Percentiles rank a stretch among this genome's conserved stretches.
These are phyloP conservation scores for Geotrichum armillariae DNA, from an alignment of 1,139 yeast species.

Conservation along the genomic window DNA sequence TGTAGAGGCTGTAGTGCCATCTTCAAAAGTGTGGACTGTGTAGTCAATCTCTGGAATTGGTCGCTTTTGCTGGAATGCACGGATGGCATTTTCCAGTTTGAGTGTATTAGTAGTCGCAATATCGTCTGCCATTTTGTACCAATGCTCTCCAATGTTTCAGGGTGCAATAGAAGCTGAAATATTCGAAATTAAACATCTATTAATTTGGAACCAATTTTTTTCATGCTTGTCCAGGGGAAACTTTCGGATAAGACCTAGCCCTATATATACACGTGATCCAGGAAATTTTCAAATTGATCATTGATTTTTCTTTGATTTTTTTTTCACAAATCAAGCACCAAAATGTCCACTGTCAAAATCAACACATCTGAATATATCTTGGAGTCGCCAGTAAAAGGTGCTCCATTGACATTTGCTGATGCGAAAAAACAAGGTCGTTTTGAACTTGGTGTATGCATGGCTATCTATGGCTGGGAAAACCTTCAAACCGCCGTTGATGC, in stretches of 20 bases:
- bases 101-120: slow-evolving; percentile 18
- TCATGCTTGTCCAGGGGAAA: too few species aligned
- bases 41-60: slow-evolving; percentile 47
- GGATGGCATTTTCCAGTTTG: slow-evolving; percentile 63
- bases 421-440: slow-evolving; percentile 61
- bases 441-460: slow-evolving; percentile 93
- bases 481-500: slow-evolving; percentile 91
- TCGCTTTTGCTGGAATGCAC: slow-evolving; percentile 62
- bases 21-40: slow-evolving; percentile 62
- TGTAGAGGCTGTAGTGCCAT: slow-evolving; percentile 67
- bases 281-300: too few species aligned
- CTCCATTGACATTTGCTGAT: slow-evolving; percentile 31
- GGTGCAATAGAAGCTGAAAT: too few species aligned
- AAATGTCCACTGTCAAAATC: too few species aligned
- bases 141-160: too few species aligned
- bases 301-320: too few species aligned
- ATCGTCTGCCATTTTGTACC: slow-evolving; percentile 20
- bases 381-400: slow-evolving; percentile 48
- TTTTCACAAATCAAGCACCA: too few species aligned
- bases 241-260: too few species aligned
- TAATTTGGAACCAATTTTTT: too few species aligned
- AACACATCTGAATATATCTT: slow-evolving; percentile 45
- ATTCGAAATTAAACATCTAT: too few species aligned
- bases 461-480: slow-evolving; percentile 85
- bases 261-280: too few species aligned